Conservation (phyloP, 352 stramenopile species). For the Saprolegnia diclina region DNA sequence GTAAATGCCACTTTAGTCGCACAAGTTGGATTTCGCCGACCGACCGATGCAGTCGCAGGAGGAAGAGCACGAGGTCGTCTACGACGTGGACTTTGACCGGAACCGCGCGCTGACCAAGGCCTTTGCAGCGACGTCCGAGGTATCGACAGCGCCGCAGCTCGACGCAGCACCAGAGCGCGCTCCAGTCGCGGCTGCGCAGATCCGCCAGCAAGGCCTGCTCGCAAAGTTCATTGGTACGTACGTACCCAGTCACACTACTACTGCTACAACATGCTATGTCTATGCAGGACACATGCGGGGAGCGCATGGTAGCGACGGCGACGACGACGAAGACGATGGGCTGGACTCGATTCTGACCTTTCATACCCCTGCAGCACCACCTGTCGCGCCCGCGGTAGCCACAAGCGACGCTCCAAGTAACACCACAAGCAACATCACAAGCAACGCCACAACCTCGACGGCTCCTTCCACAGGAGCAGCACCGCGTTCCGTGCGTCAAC, state of each 20-base stretch:
- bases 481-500: no score
- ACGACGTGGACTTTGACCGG: constrained; percentile 9
- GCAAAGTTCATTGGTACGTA: constrained; percentile 24
- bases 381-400: neutral
- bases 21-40: neutral
- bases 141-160: neutral
- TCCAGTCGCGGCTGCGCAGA: neutral
- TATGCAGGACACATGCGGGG: constrained; percentile 2
- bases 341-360: constrained; percentile 18
- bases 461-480: no score
- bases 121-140: neutral
- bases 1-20: no score
- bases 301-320: neutral
- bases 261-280: neutral
- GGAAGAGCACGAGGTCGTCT: constrained; percentile 5
- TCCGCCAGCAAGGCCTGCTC: constrained; percentile 1
- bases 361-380: neutral
- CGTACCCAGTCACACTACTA: neutral
- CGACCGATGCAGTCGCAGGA: constrained; percentile 1
- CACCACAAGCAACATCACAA: no score
- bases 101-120: neutral
- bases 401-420: no score
- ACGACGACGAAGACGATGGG: constrained; percentile 22
- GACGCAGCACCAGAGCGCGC: neutral
- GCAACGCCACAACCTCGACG: no score